Percentiles rank a stretch among this genome's conserved stretches.
phyloP scores from a whole-genome alignment of 176 grass and related monocot genomes.

The Triticum turgidum region DNA sequence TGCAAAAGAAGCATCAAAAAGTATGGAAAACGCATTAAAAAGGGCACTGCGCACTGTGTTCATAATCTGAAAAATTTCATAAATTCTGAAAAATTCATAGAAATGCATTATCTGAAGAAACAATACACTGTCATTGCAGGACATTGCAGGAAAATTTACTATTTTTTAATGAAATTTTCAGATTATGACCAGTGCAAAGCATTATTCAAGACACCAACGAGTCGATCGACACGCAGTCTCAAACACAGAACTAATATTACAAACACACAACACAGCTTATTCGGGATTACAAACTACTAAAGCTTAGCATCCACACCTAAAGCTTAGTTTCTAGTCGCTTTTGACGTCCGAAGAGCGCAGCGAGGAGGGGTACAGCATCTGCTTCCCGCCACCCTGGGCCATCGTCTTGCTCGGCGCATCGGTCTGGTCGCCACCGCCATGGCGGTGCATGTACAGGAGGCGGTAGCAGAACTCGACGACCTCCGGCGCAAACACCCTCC shows the following conservation, averaged over 20 bases:
- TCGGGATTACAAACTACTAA: not conserved
- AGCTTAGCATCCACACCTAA: too few relatives aligned
- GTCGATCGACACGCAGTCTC: not conserved
- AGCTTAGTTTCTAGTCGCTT: constrained; percentile 5
- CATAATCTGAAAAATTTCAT: too few relatives aligned
- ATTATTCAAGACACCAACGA: constrained; percentile 4
- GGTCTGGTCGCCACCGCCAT: not conserved
- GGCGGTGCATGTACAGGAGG: constrained; percentile 38
- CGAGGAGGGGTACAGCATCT: constrained; percentile 48
- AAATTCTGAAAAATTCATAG: too few relatives aligned
- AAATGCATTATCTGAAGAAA: too few relatives aligned
- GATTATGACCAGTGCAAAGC: too few relatives aligned
- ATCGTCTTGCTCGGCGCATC: constrained; percentile 40
- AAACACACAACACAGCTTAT: not conserved
- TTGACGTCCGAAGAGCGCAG: constrained; percentile 42
- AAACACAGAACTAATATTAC: not conserved
- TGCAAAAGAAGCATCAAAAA: too few relatives aligned
- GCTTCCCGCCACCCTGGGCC: constrained; percentile 40
- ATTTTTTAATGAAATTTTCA: too few relatives aligned
- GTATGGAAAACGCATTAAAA: too few relatives aligned
- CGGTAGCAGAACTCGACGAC: constrained; percentile 52
- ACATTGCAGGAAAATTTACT: too few relatives aligned
- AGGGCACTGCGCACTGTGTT: too few relatives aligned
- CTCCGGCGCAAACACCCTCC: constrained; percentile 57
- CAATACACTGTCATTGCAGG: too few relatives aligned